Percentiles rank a stretch among this genome's conserved stretches.
These are phyloP conservation scores for Kitagawia praeruptora DNA, from an alignment of 129 eudicot genomes.

Conservation along the genomic window DNA sequence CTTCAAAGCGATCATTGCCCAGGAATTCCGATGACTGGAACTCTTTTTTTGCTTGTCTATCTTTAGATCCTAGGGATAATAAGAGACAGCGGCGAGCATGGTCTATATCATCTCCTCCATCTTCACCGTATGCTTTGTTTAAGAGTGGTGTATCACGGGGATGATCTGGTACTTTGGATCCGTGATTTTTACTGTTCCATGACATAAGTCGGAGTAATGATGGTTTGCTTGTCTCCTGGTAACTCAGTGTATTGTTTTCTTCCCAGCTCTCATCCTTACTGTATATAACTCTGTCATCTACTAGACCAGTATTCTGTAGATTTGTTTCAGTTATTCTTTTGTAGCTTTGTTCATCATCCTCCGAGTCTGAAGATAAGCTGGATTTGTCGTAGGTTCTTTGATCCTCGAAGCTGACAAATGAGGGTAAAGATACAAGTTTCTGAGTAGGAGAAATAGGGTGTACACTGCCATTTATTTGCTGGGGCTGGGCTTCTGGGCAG, in stretches of 20 bases:
- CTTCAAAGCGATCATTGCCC: conserved; percentile 45
- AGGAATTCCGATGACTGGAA: conserved; percentile 11
- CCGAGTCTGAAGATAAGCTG: conserved; percentile 34
- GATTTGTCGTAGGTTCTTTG: conserved; percentile 20
- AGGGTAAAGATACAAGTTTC: conserved; percentile 32
- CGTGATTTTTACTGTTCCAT: conserved; percentile 33
- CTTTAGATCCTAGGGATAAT: conserved; percentile 21
- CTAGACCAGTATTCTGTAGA: conserved; percentile 21
- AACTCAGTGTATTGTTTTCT: conserved; percentile 12
- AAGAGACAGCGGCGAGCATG: conserved; percentile 34
- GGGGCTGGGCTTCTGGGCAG: conserved; percentile 26
- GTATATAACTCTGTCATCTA: conserved; percentile 18
- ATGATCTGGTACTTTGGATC: conserved; percentile 15
- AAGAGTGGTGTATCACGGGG: conserved; percentile 37
- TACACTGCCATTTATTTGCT: conserved; percentile 26
- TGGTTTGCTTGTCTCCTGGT: conserved; percentile 16
- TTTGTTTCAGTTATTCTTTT: conserved; percentile 26
- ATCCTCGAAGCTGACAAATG: conserved; percentile 36
- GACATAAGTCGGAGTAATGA: conserved; percentile 32
- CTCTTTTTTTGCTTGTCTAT: conserved; percentile 12
- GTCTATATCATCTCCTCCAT: conserved; percentile 51
- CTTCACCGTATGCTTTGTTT: conserved; percentile 32
- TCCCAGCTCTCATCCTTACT: conserved; percentile 17
- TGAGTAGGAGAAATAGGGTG: conserved; percentile 53
- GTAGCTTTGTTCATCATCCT: conserved; percentile 33